Conservation (phyloP, 768 basidiomycete genomes). For the Daedalea quercina region DNA sequence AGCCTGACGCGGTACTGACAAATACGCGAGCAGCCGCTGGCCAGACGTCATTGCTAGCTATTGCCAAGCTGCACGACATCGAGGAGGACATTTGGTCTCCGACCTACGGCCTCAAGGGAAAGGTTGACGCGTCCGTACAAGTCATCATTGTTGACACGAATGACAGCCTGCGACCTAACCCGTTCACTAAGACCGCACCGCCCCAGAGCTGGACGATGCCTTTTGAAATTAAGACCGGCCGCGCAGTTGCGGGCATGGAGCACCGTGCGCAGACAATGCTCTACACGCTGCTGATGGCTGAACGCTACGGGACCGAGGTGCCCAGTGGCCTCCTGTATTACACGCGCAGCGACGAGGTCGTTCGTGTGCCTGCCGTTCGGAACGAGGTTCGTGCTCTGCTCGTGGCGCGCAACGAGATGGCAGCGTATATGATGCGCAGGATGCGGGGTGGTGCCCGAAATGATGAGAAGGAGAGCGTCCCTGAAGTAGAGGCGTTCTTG, state of each 20-base stretch:
- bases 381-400: conserved; percentile 85
- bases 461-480: conserved; percentile 1
- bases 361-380: conserved; percentile 68
- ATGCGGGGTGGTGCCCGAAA: conserved; percentile 7
- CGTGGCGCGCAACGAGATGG: conserved; percentile 79
- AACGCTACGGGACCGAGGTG: conserved; percentile 83
- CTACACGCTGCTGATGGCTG: conserved; percentile 85
- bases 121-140: conserved; percentile 86
- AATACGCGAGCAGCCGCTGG: conserved; percentile 54
- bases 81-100: conserved; percentile 99
- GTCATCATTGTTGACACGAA: conserved; percentile 42
- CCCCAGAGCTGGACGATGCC: conserved; percentile 47
- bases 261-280: conserved; percentile 98
- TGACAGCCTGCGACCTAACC: conserved; percentile 11
- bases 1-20: conserved; percentile 61
- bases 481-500: conserved; percentile 50
- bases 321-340: conserved; percentile 88
- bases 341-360: conserved; percentile 84
- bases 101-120: conserved; percentile 90
- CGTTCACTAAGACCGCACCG: conserved; percentile 17
- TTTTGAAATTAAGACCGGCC: conserved; percentile 95
- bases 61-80: conserved; percentile 72
- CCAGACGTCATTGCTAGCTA: conserved; percentile 54
- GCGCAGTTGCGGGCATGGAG: conserved; percentile 69
- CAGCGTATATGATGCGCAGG: conserved; percentile 63